Base-by-base conservation (phyloP, 1,284 basidiomycete genomes). In the Mycena sp. region DNA sequence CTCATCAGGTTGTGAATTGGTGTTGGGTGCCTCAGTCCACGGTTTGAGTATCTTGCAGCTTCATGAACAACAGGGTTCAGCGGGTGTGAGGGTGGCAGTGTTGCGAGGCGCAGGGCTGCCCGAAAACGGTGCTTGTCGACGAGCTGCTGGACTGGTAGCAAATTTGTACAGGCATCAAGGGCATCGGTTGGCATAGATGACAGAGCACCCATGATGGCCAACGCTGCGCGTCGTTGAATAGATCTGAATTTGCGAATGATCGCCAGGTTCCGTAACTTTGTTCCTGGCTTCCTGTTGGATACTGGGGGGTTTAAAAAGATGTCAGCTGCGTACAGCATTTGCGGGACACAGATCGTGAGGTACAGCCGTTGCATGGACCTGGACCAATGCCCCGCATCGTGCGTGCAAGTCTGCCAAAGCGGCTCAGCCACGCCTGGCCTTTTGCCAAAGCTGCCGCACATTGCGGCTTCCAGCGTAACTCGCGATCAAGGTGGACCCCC, bases 51-150 rank as follows among this genome's bases (percentile, higher is more conserved):
- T 58, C 26, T n/a, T 28, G 41, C 26, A 21, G 46, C 55, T 6
- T 54, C 54, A 3, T 43, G 45, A 17, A 72, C 66, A n/a, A 55
- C 50, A 1, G 45, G 23, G 29, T 63, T 23, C 0, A 81, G 71
- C 0, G 78, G 81, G 67, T 82, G n/a, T 0, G 67, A 38, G 0
- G 23, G 6, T 0, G 78, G 77, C 1, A 82, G 71, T 0, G 77
- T 74, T 19, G 72, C 69, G 0, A 82, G 60, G 0, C 76, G 53
- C 1, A 77, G 40, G 0, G 75, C 71, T 5, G 74, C 72, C 0
- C 71, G 41, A n/a, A 74, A 66, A 17, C 72, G 69, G 1, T 66
- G 32, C 30, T 73, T 72, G 43, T 69, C 56, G 6, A 82, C 48
- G 0, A 71, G 32, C 4, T 58, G 57, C 0, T 23, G 19, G 6